Evolutionary conservation across 2,329 filamentous ascomycete species (phyloP), one percentile per base, ranked within the genome.

Genomic region (Cercospora sesami): DNA sequence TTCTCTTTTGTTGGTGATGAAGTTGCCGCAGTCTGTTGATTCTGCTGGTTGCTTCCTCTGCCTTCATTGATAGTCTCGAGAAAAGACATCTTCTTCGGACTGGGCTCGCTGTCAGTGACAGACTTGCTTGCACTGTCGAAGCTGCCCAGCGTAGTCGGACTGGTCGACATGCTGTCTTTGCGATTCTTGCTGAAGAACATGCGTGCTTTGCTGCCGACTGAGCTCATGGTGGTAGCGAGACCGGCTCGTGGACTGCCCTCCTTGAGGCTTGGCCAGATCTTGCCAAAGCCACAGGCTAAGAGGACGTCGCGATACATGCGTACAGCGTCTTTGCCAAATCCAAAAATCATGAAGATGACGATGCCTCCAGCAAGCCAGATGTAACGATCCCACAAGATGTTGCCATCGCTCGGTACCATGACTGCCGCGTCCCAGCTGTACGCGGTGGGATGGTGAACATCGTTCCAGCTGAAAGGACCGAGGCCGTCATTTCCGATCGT

Each of bases 311-410:
- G 80, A 74, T 89, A 90, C 77, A 86, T 84, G 26, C 80, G 79
- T 4, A 81, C 79, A 0, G 88, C 88, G 73, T 91, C 89, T 28
- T 80, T 81, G 31, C 89, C 89, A 16, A 88, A 84, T 8, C 89
- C 89, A 71, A 90, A 90, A 73, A 89, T 86, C n/a, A 85, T 63
- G 74, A 91, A 91, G 12, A 87, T 78, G 28, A 88, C 67, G 67
- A 86, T 83, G 0, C 85, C 86, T 3, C 83, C 80, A 0, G 75
- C 81, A 9, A 90, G 79, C 58, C 85, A 83, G 21, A 86, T 81
- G 86, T 87, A 91, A 31, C 85, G 83, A 73, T 89, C 86, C 68
- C 85, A 85, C 53, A 81, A 76, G 45, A 86, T 79, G 1, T 70
- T 9, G 39, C 85, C 83, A 48, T 78, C 42, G 23, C 82, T 79